A percentile compares a stretch with the other conserved stretches of the same genome.
Conservation (phyloP, 2,329 filamentous ascomycete genomes). For the Sporothrix inflata region DNA sequence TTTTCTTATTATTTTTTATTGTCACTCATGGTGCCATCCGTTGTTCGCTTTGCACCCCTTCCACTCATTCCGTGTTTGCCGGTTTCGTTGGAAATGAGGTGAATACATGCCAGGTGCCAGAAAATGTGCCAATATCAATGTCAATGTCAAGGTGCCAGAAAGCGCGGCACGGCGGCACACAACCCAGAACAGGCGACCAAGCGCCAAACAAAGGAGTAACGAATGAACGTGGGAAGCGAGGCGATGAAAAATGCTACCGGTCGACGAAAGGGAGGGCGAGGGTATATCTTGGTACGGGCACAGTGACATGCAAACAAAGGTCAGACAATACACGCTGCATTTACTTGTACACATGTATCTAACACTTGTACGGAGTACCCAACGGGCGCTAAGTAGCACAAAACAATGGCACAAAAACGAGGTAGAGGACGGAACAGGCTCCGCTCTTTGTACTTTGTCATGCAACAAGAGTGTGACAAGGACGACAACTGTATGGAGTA, state of each 20-base stretch:
- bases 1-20: neutral
- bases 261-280: neutral
- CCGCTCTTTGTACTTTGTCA: neutral
- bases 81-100: neutral
- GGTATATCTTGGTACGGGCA: neutral
- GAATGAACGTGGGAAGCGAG: neutral
- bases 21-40: neutral
- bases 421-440: neutral
- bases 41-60: neutral
- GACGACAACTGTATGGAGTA: neutral
- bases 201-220: neutral
- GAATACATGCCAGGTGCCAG: neutral
- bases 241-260: neutral
- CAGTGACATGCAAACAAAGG: neutral
- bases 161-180: constrained; percentile 4
- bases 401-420: neutral
- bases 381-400: constrained; percentile 8
- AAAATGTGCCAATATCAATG: neutral
- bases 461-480: too few species aligned
- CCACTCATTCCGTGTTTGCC: neutral
- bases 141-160: neutral
- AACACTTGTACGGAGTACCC: neutral
- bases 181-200: neutral
- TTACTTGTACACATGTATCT: neutral
- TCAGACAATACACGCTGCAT: neutral